phyloP scores from a whole-genome alignment of 371 early-diverging fungal species.

The Lichtheimia hyalospora region DNA sequence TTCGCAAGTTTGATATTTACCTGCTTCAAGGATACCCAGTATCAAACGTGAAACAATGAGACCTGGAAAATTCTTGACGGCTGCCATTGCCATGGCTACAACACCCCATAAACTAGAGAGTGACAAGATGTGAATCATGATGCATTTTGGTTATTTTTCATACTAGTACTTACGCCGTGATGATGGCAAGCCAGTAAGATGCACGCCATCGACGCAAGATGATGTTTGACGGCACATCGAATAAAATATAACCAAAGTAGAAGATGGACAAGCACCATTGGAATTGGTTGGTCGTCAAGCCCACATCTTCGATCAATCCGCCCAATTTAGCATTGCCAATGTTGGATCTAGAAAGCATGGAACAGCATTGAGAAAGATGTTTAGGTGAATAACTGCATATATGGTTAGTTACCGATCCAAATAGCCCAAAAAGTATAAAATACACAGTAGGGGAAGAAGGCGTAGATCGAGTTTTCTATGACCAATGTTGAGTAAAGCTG shows the following conservation, averaged over 20 bases:
- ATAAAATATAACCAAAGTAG: constrained; percentile 32
- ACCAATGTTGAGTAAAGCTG: too few species aligned
- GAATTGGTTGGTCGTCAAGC: constrained; percentile 23
- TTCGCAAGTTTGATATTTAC: neutral
- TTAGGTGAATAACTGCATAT: neutral
- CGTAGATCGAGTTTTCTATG: constrained; percentile 33
- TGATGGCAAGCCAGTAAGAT: constrained; percentile 16
- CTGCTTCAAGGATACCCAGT: constrained; percentile 25
- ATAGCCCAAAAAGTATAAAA: constrained; percentile 36
- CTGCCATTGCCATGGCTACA: constrained; percentile 24
- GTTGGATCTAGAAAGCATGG: constrained; percentile 29
- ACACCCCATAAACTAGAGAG: constrained; percentile 31
- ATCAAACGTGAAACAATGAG: constrained; percentile 12
- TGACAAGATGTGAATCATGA: neutral
- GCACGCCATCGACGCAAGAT: constrained; percentile 30
- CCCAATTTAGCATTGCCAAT: constrained; percentile 48
- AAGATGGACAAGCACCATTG: constrained; percentile 20
- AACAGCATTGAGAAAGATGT: too few species aligned
- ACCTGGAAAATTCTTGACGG: constrained; percentile 20
- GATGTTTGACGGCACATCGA: constrained; percentile 41
- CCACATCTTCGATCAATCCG: constrained; percentile 29
- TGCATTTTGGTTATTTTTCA: too few species aligned
- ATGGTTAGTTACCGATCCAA: constrained; percentile 30
- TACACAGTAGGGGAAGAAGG: constrained; percentile 31
- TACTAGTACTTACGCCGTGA: constrained; percentile 22